phyloP scores from a whole-genome alignment of 768 basidiomycete genomes.

The Boletus rubropictus region DNA sequence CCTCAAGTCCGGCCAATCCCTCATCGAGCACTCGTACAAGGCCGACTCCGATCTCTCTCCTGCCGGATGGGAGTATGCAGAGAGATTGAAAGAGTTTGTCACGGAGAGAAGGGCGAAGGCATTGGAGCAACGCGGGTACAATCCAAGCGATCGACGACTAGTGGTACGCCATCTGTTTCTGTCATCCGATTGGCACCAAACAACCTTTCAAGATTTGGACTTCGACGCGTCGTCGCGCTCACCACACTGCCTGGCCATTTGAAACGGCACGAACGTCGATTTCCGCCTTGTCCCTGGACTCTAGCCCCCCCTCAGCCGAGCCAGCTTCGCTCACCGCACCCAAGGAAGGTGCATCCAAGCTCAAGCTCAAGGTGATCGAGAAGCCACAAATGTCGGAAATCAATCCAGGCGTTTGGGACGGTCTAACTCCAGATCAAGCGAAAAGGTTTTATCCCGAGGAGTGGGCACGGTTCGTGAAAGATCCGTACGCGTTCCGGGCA shows the following conservation, averaged over 20 bases:
- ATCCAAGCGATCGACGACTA: constrained; percentile 53
- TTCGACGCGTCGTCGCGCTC: constrained; percentile 84
- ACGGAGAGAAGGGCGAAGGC: constrained; percentile 74
- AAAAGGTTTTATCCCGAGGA: constrained; percentile 88
- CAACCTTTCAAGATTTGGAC: constrained; percentile 79
- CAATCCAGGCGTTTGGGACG: constrained; percentile 97
- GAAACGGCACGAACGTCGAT: constrained; percentile 32
- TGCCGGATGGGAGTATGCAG: constrained; percentile 93
- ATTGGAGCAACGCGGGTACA: constrained; percentile 63
- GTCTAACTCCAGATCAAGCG: constrained; percentile 84
- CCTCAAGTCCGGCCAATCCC: constrained; percentile 87
- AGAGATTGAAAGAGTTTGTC: constrained; percentile 84
- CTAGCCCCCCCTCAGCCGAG: neutral
- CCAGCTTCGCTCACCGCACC: neutral
- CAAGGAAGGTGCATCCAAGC: constrained; percentile 16
- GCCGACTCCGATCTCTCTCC: constrained; percentile 96
- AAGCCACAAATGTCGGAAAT: constrained; percentile 97
- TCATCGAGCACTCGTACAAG: constrained; percentile 98
- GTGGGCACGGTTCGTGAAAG: constrained; percentile 87
- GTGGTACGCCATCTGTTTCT: constrained; percentile 45
- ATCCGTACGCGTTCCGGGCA: constrained; percentile 89
- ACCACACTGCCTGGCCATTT: constrained; percentile 97
- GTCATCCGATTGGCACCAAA: neutral
- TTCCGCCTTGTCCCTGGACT: constrained; percentile 8
- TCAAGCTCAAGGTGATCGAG: constrained; percentile 80